Evolutionary conservation across 1,284 basidiomycete genomes (phyloP), one percentile per base, ranked within the genome.

Genomic region (Hemileia vastatrix): DNA sequence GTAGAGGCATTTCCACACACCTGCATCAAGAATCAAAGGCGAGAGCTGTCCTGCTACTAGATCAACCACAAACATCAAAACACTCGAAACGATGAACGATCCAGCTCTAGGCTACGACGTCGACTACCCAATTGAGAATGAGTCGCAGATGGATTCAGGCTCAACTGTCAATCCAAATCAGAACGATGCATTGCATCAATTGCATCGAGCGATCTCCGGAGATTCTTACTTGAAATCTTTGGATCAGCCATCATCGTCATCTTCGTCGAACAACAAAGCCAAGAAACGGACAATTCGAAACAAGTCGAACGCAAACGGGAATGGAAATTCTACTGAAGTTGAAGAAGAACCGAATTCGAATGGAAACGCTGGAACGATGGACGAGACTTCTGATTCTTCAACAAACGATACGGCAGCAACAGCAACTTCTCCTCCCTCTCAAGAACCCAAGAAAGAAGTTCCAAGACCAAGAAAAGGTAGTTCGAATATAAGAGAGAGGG

Each of bases 401-500:
- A 27, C 27, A 27, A 15, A 40, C 8, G 36, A 40, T 9, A 40
- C 8, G 15, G 36, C 36, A 11, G 36, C 36, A 40, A 40, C 8
- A 9, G 36, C 9, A 40, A 15, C 8, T 15, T 40, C 36, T 9
- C 8, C 8, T 11, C 36, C 36, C 15, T 15, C 36, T 11, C 36
- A 40, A 15, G 27, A 27, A 27, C 27, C 27, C 27, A 27, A 27
- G 27, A 64, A 68, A 68, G 43, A 44, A 19, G 1, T 63, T 51
- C 2, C 45, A 52, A 24, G 33, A 56, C 11, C 31, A 54, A 36
- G 50, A 40, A 6, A 64, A 55, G 31, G 48, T 24, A 56, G 57
- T 58, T 44, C 57, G 6, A 67, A 67, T 4, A 63, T 70, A 61
- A 62, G 60, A 24, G 66, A 68, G 21, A 63, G 68, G 3, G 65